These are phyloP conservation scores for Vicia villosa DNA, from an alignment of 306 rosid genomes.

Conservation along the genomic window DNA sequence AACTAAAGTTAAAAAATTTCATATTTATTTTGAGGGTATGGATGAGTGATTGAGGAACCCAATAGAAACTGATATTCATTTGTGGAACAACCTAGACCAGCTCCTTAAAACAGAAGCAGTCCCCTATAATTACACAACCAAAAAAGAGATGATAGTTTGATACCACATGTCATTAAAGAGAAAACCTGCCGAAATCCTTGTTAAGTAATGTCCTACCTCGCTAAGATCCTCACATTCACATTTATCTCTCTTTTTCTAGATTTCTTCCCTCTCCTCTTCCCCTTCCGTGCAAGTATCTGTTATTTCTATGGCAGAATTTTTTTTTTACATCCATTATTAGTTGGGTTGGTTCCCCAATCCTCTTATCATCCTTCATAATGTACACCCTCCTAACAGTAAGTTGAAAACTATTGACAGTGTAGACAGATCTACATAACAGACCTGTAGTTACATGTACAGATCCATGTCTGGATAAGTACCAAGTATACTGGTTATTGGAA, in stretches of 20 bases:
- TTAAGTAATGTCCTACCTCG: not conserved
- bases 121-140: not conserved
- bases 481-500: not conserved
- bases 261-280: constrained; percentile 5
- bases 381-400: constrained; percentile 1
- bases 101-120: not conserved
- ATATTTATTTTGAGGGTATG: not conserved
- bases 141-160: not conserved
- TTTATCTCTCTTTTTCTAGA: not conserved
- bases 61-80: not conserved
- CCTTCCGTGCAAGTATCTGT: not conserved
- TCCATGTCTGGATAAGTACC: not conserved
- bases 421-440: not conserved
- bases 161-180: not conserved
- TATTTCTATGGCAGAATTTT: not conserved
- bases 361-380: not conserved
- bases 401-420: not conserved
- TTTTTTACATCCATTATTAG: not conserved
- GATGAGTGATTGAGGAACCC: not conserved
- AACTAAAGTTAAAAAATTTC: not conserved
- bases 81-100: not conserved
- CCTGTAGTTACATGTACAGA: not conserved
- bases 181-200: not conserved
- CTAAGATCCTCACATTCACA: not conserved
- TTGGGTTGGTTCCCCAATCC: not conserved